These are phyloP conservation scores for Botrytis fragariae DNA, from an alignment of 2,329 filamentous ascomycete genomes.

Conservation along the genomic window DNA sequence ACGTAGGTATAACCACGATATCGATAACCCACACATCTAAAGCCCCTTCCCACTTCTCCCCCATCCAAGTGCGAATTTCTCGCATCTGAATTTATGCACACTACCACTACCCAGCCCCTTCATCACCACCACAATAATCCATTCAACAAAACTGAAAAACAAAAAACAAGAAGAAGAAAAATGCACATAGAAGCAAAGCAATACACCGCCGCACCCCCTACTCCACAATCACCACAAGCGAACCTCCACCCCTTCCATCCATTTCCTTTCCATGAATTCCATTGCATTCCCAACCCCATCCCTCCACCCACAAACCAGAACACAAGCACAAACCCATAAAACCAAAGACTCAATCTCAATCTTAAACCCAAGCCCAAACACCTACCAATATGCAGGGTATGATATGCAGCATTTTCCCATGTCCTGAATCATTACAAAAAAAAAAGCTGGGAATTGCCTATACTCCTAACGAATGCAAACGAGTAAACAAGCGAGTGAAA, in stretches of 20 bases:
- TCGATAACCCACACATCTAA: neutral
- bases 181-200: neutral
- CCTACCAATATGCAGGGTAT: constrained; percentile 15
- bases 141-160: neutral
- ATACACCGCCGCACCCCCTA: neutral
- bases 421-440: constrained; percentile 13
- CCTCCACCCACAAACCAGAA: neutral
- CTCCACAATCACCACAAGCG: neutral
- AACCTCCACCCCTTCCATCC: neutral
- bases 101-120: neutral
- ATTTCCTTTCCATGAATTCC: neutral
- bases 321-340: constrained; percentile 2
- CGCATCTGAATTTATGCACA: neutral
- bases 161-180: neutral
- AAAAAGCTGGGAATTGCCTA: neutral
- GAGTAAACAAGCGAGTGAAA: neutral
- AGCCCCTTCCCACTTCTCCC: neutral
- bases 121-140: neutral
- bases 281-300: neutral
- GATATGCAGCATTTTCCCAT: constrained; percentile 15
- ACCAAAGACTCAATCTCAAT: neutral
- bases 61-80: neutral
- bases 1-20: neutral
- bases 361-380: constrained; percentile 5
- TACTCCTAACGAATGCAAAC: constrained; percentile 13